These are phyloP conservation scores for Geosmithia morbida DNA, from an alignment of 2,329 filamentous ascomycete genomes.

Conservation along the genomic window DNA sequence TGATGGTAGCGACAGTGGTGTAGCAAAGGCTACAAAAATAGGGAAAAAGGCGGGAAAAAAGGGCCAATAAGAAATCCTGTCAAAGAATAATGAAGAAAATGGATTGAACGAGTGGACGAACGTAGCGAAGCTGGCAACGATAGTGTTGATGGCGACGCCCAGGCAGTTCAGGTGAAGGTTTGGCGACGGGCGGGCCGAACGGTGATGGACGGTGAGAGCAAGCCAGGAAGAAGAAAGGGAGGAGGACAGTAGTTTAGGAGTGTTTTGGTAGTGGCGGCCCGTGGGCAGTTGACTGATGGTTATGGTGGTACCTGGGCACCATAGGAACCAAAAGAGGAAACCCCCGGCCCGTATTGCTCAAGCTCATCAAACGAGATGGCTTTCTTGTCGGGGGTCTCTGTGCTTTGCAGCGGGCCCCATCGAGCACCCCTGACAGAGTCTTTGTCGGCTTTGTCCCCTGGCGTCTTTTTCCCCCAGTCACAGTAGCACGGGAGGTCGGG, in stretches of 20 bases:
- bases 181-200: slow-evolving; percentile 2
- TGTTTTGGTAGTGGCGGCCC: neutral
- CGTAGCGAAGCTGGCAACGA: neutral
- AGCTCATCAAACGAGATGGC: neutral
- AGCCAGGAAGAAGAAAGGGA: neutral
- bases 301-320: too few relatives aligned
- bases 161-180: slow-evolving; percentile 4
- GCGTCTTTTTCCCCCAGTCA: neutral
- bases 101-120: slow-evolving; percentile 4
- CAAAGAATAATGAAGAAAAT: neutral
- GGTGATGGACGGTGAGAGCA: slow-evolving; percentile 2
- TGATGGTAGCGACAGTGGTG: neutral
- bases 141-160: neutral
- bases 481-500: neutral
- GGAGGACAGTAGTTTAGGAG: neutral
- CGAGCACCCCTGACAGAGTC: neutral
- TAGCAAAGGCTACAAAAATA: neutral
- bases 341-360: neutral
- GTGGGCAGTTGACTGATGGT: too few relatives aligned
- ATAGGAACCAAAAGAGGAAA: neutral
- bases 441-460: neutral
- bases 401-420: neutral
- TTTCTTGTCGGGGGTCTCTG: neutral
- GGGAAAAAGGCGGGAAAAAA: neutral
- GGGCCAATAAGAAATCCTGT: too few relatives aligned